phyloP scores from a whole-genome alignment of 2,329 filamentous ascomycete species.

The Coniochaeta prunicola region DNA sequence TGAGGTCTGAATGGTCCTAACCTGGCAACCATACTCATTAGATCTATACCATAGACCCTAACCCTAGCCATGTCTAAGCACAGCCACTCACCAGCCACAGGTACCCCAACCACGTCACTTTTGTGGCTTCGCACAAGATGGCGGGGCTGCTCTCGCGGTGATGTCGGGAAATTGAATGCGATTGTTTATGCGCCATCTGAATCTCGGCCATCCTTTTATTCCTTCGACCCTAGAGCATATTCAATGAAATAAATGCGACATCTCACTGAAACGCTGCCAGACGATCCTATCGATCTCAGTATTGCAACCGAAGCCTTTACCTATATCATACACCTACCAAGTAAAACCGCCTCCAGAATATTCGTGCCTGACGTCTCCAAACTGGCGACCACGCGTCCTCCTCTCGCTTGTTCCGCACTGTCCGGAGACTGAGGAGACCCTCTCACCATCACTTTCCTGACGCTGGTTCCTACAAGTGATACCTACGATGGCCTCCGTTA shows the following conservation, averaged over 20 bases:
- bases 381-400: not conserved
- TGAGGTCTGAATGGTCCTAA: too few relatives aligned
- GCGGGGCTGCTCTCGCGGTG: not conserved
- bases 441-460: not conserved
- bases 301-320: not conserved
- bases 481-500: constrained; percentile 75
- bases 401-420: not conserved
- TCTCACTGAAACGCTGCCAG: not conserved
- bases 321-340: too few relatives aligned
- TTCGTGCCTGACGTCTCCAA: not conserved
- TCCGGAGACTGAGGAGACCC: not conserved
- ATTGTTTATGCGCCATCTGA: not conserved
- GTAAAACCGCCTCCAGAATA: not conserved
- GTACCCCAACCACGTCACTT: not conserved
- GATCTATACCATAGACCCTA: not conserved
- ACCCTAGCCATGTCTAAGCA: not conserved
- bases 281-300: not conserved
- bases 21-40: too few relatives aligned
- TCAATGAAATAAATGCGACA: not conserved
- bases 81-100: not conserved
- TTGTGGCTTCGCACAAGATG: not conserved
- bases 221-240: not conserved
- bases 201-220: not conserved
- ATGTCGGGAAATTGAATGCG: not conserved
- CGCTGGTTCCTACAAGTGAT: too few relatives aligned